These are phyloP conservation scores for Backusella parvicylindrica DNA, from an alignment of 192 early-diverging fungal genomes.

Conservation along the genomic window DNA sequence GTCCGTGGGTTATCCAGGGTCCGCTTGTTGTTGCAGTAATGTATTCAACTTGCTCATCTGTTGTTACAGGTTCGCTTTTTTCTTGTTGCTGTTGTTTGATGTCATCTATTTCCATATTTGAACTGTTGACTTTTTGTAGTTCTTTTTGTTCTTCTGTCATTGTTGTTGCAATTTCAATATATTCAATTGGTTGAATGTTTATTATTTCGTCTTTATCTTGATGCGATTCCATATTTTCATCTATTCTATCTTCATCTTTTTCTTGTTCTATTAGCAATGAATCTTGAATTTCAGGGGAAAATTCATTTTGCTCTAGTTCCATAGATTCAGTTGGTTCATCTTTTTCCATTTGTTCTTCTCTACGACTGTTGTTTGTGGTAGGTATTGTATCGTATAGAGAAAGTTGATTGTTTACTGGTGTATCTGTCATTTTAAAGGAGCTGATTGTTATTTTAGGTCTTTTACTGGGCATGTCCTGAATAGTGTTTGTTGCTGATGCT, in stretches of 20 bases:
- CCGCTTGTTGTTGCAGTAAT: background rate
- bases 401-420: background rate
- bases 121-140: background rate
- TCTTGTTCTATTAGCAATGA: background rate
- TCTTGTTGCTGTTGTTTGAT: too few species aligned
- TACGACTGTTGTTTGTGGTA: background rate
- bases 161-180: background rate
- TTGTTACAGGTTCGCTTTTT: background rate
- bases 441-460: background rate
- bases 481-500: background rate
- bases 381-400: background rate
- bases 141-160: background rate
- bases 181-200: background rate
- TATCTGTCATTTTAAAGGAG: background rate
- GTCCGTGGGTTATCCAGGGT: background rate
- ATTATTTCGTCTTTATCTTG: background rate
- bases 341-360: background rate
- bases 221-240: background rate
- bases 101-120: background rate
- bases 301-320: background rate
- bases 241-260: conserved; percentile 17
- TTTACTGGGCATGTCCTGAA: background rate
- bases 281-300: background rate
- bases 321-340: too few species aligned
- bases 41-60: background rate